Evolutionary conservation across 2,329 filamentous ascomycete species (phyloP).

Genomic region (Epichloe festucae): DNA sequence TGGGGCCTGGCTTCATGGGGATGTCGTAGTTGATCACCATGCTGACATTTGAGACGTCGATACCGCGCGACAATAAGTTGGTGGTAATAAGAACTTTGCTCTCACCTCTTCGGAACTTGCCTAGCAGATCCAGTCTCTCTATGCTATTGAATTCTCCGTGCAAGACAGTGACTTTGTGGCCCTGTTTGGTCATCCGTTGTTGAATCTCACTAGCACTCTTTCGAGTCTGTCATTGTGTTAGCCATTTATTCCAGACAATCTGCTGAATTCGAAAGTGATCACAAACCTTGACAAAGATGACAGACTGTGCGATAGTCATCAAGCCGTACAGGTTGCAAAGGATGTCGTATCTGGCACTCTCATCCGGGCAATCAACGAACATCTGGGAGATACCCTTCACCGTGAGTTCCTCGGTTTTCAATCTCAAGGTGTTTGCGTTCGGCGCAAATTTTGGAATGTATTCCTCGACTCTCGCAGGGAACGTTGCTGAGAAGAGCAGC

Average conservation of each 20-base stretch:
- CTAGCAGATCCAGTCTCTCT: slow-evolving; percentile 72
- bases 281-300: slow-evolving; percentile 85
- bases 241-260: background rate
- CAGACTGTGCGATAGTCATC: slow-evolving; percentile 92
- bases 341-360: slow-evolving; percentile 74
- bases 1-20: slow-evolving; percentile 43
- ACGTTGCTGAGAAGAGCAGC: slow-evolving; percentile 89
- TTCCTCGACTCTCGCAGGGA: slow-evolving; percentile 71
- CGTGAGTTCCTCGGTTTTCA: slow-evolving; percentile 83
- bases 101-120: slow-evolving; percentile 72
- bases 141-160: slow-evolving; percentile 77
- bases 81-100: slow-evolving; percentile 97
- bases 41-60: slow-evolving; percentile 81
- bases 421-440: slow-evolving; percentile 71
- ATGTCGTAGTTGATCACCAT: slow-evolving; percentile 98
- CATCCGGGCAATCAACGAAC: slow-evolving; percentile 82
- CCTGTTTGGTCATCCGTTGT: slow-evolving; percentile 71
- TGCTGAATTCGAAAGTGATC: slow-evolving; percentile 8
- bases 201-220: slow-evolving; percentile 78
- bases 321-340: slow-evolving; percentile 89
- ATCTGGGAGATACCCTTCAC: slow-evolving; percentile 97
- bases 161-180: slow-evolving; percentile 81
- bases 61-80: slow-evolving; percentile 90
- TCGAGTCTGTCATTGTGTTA: slow-evolving; percentile 48
- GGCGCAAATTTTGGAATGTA: slow-evolving; percentile 81